A percentile compares a stretch with the other conserved stretches of the same genome.
These are phyloP conservation scores for Lachancea mirantina DNA, from an alignment of 805 yeast species.

Conservation along the genomic window DNA sequence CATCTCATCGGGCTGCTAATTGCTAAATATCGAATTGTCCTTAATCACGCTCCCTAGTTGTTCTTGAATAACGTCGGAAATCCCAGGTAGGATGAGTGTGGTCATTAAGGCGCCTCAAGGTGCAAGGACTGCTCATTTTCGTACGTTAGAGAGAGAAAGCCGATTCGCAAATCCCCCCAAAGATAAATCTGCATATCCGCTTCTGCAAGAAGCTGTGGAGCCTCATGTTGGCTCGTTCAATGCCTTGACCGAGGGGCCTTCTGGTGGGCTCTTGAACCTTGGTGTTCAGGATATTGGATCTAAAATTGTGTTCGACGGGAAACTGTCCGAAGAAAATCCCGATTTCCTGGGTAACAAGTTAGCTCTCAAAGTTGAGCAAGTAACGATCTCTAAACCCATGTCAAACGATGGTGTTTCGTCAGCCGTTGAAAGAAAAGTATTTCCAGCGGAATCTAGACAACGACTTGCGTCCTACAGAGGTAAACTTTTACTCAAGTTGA, in stretches of 20 bases:
- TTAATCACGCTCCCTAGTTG: too few species aligned
- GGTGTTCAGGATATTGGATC: constrained; percentile 87
- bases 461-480: constrained; percentile 79
- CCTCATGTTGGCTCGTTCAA: constrained; percentile 97
- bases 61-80: too few species aligned
- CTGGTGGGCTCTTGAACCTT: constrained; percentile 75
- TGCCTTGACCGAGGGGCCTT: constrained; percentile 85
- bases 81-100: constrained; percentile 22
- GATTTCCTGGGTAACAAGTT: constrained; percentile 84
- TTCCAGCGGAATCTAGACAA: constrained; percentile 87
- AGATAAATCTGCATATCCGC: constrained; percentile 74
- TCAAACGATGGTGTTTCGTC: constrained; percentile 47
- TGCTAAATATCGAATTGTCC: too few species aligned
- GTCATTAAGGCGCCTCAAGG: constrained; percentile 23
- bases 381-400: constrained; percentile 77
- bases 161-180: constrained; percentile 85
- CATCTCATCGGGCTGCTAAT: too few species aligned
- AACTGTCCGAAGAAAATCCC: constrained; percentile 14
- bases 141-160: constrained; percentile 79
- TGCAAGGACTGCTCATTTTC: constrained; percentile 39
- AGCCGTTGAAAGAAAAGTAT: constrained; percentile 68
- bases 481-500: constrained; percentile 65
- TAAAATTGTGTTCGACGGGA: constrained; percentile 76
- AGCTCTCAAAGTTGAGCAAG: constrained; percentile 77
- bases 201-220: constrained; percentile 79